These are phyloP conservation scores for Penicillium hesseltinei DNA, from an alignment of 2,329 filamentous ascomycete species.

Conservation along the genomic window DNA sequence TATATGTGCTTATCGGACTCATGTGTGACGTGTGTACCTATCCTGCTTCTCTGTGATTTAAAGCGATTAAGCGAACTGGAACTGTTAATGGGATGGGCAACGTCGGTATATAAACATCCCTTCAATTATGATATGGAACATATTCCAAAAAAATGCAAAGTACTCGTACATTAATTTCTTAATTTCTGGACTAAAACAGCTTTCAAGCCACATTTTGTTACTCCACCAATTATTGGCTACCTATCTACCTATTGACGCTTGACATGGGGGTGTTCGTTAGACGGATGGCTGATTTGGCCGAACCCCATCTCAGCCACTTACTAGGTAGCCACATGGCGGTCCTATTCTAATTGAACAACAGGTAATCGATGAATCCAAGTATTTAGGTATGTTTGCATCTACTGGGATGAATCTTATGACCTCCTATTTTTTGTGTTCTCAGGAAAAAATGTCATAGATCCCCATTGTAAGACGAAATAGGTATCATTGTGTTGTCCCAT, in stretches of 20 bases:
- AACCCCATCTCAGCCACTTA: conserved; percentile 1
- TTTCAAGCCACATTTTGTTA: neutral
- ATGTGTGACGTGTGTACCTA: conserved; percentile 29
- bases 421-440: neutral
- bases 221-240: neutral
- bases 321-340: neutral
- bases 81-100: conserved; percentile 18
- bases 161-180: neutral
- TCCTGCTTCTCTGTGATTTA: conserved; percentile 19
- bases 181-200: neutral
- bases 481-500: neutral
- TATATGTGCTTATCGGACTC: conserved; percentile 20
- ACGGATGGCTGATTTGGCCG: neutral
- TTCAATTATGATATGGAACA: conserved; percentile 12
- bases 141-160: neutral
- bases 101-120: conserved; percentile 23
- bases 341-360: neutral
- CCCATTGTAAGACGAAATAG: neutral
- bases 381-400: neutral
- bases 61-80: conserved; percentile 21
- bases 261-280: neutral
- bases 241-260: neutral
- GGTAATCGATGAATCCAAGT: neutral
- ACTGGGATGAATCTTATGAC: neutral
- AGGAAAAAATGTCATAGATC: neutral